Base-by-base conservation (phyloP, 176 grass and related monocot species). In the Oryza brachyantha region DNA sequence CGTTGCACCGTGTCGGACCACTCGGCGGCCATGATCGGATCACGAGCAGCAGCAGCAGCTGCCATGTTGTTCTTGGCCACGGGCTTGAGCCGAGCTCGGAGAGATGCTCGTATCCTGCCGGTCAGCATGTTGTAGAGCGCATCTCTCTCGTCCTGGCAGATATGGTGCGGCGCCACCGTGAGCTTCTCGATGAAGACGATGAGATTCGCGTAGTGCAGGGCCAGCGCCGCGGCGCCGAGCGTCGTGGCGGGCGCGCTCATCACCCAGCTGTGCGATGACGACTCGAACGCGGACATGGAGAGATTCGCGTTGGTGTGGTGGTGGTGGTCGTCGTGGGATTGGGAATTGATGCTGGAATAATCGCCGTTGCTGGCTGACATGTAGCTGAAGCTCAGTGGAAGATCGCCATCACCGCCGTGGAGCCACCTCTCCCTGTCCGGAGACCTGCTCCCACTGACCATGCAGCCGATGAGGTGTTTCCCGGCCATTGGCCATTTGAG, bases 41-140 rank as follows among this genome's bases (percentile, higher is more conserved):
- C 88, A 75, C 40, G 78, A 9, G 65, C 64, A 5, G 21, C 1
- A 5, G 62, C 78, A 19, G 59, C 27, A 10, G n/a, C 19, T 1
- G 25, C 28, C 28, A 35, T 32, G 14, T 43, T 32, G 14, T 43
- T 79, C 43, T 62, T 83, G 1, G 14, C 34, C 3, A 74, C 29
- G 5, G 62, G 61, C 64, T 31, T 75, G 31, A 97, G 86, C 17
- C 91, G 85, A 13, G 55, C 55, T 36, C 91, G 54, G 27, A 97
- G 81, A 1, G 91, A 68, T 36, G 84, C 66, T 54, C 86, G 78
- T 61, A 97, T 13, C 26, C 84, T 69, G 28, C 16, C 67, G 0
- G 94, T 86, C 0, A 97, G 82, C 88, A 93, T 93, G 66, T 41
- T 60, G 88, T 93, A 97, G 0, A 97, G 89, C 21, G 73, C 89